Percentiles rank a stretch among this genome's conserved stretches.
phyloP scores from a whole-genome alignment of 2,329 filamentous ascomycete species.

The Cladosporium colombiae region DNA sequence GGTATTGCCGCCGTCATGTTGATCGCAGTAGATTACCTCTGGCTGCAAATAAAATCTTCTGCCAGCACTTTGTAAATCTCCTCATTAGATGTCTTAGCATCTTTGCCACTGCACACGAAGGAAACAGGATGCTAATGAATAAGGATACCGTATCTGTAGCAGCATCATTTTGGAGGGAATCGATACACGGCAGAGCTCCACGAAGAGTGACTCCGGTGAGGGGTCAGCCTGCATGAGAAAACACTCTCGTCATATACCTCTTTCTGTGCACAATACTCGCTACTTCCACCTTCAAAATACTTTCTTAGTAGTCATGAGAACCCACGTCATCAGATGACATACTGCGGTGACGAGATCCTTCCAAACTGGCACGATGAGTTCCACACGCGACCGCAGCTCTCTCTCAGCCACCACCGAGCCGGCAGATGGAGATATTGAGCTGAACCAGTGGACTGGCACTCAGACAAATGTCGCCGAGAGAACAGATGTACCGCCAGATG shows the following conservation, averaged over 20 bases:
- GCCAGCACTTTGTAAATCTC: neutral
- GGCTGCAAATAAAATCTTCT: neutral
- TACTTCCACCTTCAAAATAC: neutral
- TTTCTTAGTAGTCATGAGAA: neutral
- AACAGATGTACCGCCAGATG: constrained; percentile 54
- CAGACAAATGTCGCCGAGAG: constrained; percentile 17
- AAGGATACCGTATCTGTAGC: neutral
- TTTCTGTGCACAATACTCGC: neutral
- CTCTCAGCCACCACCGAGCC: neutral
- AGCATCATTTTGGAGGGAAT: too few species aligned
- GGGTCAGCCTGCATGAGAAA: neutral
- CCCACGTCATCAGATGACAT: neutral
- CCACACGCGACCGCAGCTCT: neutral
- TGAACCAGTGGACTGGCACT: neutral
- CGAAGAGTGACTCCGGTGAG: neutral
- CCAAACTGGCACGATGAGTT: neutral
- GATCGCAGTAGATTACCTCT: neutral
- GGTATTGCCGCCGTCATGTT: neutral
- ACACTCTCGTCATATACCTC: neutral
- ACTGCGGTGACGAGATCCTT: neutral
- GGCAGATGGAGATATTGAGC: neutral
- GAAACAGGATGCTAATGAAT: neutral
- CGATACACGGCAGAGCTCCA: neutral
- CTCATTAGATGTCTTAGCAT: neutral
- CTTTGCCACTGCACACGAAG: neutral